Conservation (phyloP, 2,329 filamentous ascomycete species). For the Colletotrichum spaethianum region DNA sequence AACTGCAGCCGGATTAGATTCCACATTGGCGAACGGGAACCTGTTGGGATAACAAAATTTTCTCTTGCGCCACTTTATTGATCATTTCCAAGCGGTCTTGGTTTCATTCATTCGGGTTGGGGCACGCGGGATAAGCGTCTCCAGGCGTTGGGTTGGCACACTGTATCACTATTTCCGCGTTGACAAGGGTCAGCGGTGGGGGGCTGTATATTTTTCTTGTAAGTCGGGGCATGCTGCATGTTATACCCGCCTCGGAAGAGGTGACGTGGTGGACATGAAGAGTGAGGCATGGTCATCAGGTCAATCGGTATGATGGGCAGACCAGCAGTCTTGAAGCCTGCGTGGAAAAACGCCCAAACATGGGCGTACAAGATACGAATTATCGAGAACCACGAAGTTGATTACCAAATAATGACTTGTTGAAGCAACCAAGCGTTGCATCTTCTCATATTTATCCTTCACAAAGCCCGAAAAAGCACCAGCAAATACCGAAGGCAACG, state of each 20-base stretch:
- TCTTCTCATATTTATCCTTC: background rate
- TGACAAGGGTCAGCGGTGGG: slow-evolving; percentile 8
- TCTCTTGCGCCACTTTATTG: slow-evolving; percentile 1
- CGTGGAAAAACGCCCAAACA: background rate
- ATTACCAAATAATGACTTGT: slow-evolving; percentile 1
- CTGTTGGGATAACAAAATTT: background rate
- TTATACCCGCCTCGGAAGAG: slow-evolving; percentile 1
- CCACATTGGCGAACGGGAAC: background rate
- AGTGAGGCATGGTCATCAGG: background rate
- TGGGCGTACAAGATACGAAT: background rate
- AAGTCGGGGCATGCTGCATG: background rate
- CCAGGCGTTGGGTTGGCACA: slow-evolving; percentile 44
- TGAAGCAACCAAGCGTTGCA: background rate
- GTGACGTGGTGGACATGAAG: background rate
- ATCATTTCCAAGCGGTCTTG: background rate
- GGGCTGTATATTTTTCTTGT: background rate
- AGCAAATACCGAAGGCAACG: background rate
- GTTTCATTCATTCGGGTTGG: background rate
- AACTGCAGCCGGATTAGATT: background rate
- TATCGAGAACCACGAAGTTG: background rate
- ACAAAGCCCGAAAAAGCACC: background rate
- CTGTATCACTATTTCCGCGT: slow-evolving; percentile 44
- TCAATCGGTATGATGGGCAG: background rate
- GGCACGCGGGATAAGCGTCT: slow-evolving; percentile 12
- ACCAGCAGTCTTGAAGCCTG: background rate